Evolutionary conservation across 73 alveolate genomes (phyloP).

Genomic region (Tetrahymena borealis): DNA sequence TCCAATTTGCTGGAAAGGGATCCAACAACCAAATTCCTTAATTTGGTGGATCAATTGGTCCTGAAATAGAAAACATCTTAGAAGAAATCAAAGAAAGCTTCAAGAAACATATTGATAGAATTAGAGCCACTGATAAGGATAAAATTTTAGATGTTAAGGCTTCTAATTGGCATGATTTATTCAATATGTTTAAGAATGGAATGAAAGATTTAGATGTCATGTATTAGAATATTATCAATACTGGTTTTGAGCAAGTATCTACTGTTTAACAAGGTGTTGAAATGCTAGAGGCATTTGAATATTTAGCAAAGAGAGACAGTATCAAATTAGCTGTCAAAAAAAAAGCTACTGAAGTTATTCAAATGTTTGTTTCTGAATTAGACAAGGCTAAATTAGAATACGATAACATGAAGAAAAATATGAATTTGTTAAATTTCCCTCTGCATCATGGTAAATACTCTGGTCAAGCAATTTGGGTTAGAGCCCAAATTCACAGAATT

Average conservation of each 20-base stretch:
- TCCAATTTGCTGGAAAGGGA: slow-evolving; percentile 94
- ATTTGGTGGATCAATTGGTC: slow-evolving; percentile 98
- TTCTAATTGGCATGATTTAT: slow-evolving; percentile 99
- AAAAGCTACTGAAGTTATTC: slow-evolving; percentile 86
- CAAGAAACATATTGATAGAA: slow-evolving; percentile 78
- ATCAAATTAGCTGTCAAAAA: slow-evolving; percentile 91
- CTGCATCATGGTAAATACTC: slow-evolving; percentile 70
- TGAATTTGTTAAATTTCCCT: slow-evolving; percentile 48
- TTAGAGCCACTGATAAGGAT: slow-evolving; percentile 84
- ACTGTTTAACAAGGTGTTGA: slow-evolving; percentile 97
- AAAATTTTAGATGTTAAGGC: slow-evolving; percentile 96
- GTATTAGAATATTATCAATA: slow-evolving; percentile 89
- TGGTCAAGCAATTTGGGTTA: slow-evolving; percentile 85
- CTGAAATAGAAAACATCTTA: slow-evolving; percentile 86
- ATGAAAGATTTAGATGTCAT: slow-evolving; percentile 89
- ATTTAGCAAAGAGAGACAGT: slow-evolving; percentile 89
- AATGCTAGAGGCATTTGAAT: slow-evolving; percentile 95
- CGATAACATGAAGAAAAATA: slow-evolving; percentile 70
- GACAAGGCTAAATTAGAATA: slow-evolving; percentile 63
- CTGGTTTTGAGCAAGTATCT: slow-evolving; percentile 96
- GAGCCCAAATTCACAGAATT: slow-evolving; percentile 50
- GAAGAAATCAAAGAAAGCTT: slow-evolving; percentile 87
- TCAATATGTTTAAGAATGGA: slow-evolving; percentile 57
- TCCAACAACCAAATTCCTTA: slow-evolving; percentile 73
- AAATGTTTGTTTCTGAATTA: slow-evolving; percentile 65